These are phyloP conservation scores for Aspergillus sp. DNA, from an alignment of 2,329 filamentous ascomycete genomes.

Conservation along the genomic window DNA sequence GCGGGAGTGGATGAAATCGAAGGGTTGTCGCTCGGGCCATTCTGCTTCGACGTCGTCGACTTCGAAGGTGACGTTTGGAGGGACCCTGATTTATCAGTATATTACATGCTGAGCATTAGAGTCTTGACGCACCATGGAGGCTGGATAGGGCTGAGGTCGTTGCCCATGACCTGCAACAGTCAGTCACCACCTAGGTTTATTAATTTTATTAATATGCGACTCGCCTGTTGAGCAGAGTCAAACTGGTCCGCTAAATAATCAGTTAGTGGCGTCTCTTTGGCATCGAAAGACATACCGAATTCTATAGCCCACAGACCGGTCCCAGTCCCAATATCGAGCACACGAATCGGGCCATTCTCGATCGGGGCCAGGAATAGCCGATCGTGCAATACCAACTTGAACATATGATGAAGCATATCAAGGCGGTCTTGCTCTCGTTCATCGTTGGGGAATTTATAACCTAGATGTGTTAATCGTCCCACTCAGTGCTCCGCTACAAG, in stretches of 20 bases:
- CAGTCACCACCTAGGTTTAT: not conserved
- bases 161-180: not conserved
- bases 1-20: slow-evolving; percentile 10
- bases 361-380: slow-evolving; percentile 26
- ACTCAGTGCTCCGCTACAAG: rapidly evolving
- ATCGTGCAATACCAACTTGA: slow-evolving; percentile 27
- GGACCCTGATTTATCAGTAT: not conserved
- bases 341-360: slow-evolving; percentile 7
- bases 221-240: not conserved
- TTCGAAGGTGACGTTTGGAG: slow-evolving; percentile 10
- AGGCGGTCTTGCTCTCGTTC: slow-evolving; percentile 10
- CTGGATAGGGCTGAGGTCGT: slow-evolving; percentile 14
- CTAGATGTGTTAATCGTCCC: not conserved
- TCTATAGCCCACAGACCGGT: slow-evolving; percentile 30
- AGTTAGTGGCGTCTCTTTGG: not conserved
- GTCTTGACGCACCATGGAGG: not conserved
- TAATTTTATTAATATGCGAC: not conserved
- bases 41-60: slow-evolving; percentile 10
- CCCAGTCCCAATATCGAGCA: slow-evolving; percentile 28
- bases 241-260: not conserved
- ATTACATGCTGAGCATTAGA: not conserved
- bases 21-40: slow-evolving; percentile 2
- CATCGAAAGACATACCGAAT: slow-evolving; percentile 13
- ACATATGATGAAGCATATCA: slow-evolving; percentile 26
- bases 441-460: slow-evolving; percentile 14